Evolutionary conservation across 202 grass and related monocot species (phyloP).

Genomic region (Setaria italica): DNA sequence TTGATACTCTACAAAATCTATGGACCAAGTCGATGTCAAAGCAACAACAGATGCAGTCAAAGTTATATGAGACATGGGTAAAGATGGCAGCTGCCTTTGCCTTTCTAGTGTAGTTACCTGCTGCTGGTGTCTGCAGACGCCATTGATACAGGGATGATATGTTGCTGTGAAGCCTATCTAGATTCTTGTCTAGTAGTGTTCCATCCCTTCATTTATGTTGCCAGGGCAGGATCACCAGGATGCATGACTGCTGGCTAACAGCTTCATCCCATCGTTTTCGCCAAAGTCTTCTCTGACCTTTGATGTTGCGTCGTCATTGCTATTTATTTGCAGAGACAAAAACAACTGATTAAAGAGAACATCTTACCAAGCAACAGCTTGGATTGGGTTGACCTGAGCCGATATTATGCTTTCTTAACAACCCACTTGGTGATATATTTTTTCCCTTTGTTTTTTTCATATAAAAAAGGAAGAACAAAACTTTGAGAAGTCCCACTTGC

Average conservation of each 20-base stretch:
- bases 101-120: slow-evolving; percentile 28
- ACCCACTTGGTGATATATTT: not conserved
- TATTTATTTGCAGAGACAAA: not conserved
- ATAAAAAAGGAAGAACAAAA: not conserved
- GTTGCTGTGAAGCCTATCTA: not conserved
- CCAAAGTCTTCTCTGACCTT: slow-evolving; percentile 34
- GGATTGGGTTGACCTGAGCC: not conserved
- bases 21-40: not conserved
- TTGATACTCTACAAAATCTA: not conserved
- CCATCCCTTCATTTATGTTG: not conserved
- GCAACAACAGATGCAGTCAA: not conserved
- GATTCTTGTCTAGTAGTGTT: not conserved
- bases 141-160: not conserved
- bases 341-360: not conserved
- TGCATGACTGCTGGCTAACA: not conserved
- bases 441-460: not conserved
- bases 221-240: not conserved
- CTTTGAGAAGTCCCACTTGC: not conserved
- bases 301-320: slow-evolving; percentile 24
- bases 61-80: not conserved
- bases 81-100: not conserved
- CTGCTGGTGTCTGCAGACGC: slow-evolving; percentile 15
- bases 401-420: not conserved
- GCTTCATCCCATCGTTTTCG: not conserved
- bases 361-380: not conserved